These are phyloP conservation scores for Coniella vitis DNA, from an alignment of 2,329 filamentous ascomycete genomes.

Conservation along the genomic window DNA sequence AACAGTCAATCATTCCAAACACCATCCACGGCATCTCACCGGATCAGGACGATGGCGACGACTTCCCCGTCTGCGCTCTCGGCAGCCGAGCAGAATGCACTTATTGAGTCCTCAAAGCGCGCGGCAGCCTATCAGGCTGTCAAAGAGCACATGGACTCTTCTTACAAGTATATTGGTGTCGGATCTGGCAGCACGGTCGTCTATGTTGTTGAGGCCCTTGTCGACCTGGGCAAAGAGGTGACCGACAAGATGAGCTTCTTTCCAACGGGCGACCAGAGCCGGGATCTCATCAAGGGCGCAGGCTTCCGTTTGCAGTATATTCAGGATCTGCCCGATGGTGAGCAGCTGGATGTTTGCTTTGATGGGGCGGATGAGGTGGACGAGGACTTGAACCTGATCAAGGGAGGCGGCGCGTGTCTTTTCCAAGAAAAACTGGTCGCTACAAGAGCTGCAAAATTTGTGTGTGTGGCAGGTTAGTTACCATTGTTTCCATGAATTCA, in stretches of 20 bases:
- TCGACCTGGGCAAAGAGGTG: slow-evolving; percentile 46
- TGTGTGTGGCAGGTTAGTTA: slow-evolving; percentile 71
- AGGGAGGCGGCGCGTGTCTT: slow-evolving; percentile 93
- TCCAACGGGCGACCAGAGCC: slow-evolving; percentile 87
- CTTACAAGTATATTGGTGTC: slow-evolving; percentile 65
- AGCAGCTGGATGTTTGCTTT: slow-evolving; percentile 79
- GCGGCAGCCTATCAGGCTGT: slow-evolving; percentile 69
- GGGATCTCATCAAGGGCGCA: slow-evolving; percentile 74
- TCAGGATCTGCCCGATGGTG: slow-evolving; percentile 55
- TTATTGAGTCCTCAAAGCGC: slow-evolving; percentile 68
- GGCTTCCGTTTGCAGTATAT: slow-evolving; percentile 73
- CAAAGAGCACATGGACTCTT: slow-evolving; percentile 59
- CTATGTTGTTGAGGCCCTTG: slow-evolving; percentile 79
- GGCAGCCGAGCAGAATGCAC: slow-evolving; percentile 23
- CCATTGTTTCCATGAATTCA: no score
- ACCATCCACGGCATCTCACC: no score
- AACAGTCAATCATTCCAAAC: neutral
- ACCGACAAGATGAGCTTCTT: slow-evolving; percentile 71
- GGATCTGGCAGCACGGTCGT: slow-evolving; percentile 77
- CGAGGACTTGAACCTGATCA: slow-evolving; percentile 90
- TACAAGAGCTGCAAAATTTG: slow-evolving; percentile 72
- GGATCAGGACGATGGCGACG: slow-evolving; percentile 28
- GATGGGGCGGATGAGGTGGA: slow-evolving; percentile 98
- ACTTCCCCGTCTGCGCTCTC: slow-evolving; percentile 21
- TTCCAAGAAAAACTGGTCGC: slow-evolving; percentile 98